phyloP scores from a whole-genome alignment of 2,329 filamentous ascomycete genomes.

The Aspergillus sclerotialis region DNA sequence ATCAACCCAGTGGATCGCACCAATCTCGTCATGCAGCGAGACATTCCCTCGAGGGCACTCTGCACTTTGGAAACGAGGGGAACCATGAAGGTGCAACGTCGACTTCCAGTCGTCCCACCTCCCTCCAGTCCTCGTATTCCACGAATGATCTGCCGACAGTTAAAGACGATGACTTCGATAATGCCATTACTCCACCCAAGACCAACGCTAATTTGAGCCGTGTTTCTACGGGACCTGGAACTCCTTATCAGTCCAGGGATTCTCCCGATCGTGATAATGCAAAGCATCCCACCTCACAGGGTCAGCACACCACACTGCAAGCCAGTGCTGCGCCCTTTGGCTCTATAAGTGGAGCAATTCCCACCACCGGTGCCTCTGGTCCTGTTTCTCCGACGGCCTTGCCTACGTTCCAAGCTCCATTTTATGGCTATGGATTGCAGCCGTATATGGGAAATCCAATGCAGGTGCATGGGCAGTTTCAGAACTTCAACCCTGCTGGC shows the following conservation, averaged over 20 bases:
- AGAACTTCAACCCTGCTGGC: constrained; percentile 47
- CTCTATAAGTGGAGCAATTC: constrained; percentile 44
- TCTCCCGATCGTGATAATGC: constrained; percentile 41
- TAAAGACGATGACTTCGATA: constrained; percentile 57
- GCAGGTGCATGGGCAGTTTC: constrained; percentile 29
- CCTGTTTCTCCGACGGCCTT: constrained; percentile 24
- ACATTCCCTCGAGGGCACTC: constrained; percentile 40
- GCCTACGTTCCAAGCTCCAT: constrained; percentile 30
- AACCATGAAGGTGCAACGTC: constrained; percentile 19
- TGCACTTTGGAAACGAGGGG: constrained; percentile 25
- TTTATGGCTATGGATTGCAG: constrained; percentile 46
- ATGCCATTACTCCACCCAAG: constrained; percentile 44
- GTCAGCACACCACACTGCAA: constrained; percentile 67
- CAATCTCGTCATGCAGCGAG: constrained; percentile 33
- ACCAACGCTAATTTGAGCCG: constrained; percentile 66
- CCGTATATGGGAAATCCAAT: constrained; percentile 48
- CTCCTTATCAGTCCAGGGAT: constrained; percentile 51
- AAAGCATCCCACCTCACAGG: constrained; percentile 45
- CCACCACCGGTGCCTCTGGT: constrained; percentile 19
- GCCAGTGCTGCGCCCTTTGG: constrained; percentile 74
- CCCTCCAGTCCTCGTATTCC: constrained; percentile 77
- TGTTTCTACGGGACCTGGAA: constrained; percentile 61
- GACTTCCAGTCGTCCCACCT: constrained; percentile 33
- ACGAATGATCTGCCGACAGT: constrained; percentile 81
- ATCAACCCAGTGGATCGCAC: constrained; percentile 16